A percentile compares a stretch with the other conserved stretches of the same genome.
These are phyloP conservation scores for Trematosphaeria pertusa DNA, from an alignment of 2,329 filamentous ascomycete species.

Conservation along the genomic window DNA sequence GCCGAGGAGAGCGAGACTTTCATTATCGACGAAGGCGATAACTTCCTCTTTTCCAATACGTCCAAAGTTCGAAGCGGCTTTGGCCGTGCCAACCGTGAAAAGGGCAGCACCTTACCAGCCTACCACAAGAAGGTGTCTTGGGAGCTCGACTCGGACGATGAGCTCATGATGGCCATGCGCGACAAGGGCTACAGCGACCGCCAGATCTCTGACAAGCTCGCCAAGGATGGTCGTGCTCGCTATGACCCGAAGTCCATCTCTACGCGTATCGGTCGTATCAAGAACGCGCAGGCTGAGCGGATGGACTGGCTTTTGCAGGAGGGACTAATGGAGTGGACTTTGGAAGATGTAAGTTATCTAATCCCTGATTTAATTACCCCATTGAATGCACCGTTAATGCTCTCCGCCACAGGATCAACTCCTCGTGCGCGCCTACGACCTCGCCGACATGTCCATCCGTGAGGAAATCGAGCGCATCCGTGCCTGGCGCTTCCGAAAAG, in stretches of 20 bases:
- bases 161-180: constrained; percentile 54
- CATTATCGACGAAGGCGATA: constrained; percentile 28
- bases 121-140: constrained; percentile 51
- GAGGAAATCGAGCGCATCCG: constrained; percentile 49
- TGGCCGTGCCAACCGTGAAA: constrained; percentile 25
- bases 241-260: constrained; percentile 58
- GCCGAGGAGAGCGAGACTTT: constrained; percentile 25
- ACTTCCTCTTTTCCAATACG: constrained; percentile 9
- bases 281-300: constrained; percentile 49
- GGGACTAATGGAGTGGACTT: constrained; percentile 58
- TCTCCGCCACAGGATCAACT: constrained; percentile 56
- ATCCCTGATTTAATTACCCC: background rate
- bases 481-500: constrained; percentile 54
- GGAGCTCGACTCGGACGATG: constrained; percentile 57
- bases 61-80: constrained; percentile 31
- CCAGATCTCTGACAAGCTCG: constrained; percentile 52
- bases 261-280: constrained; percentile 56
- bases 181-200: constrained; percentile 52
- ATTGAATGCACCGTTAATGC: too few relatives aligned
- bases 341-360: constrained; percentile 52
- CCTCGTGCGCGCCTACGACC: constrained; percentile 50
- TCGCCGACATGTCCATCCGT: constrained; percentile 53
- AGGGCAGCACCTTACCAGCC: constrained; percentile 48
- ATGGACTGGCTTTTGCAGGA: constrained; percentile 56
- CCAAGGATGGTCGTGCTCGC: constrained; percentile 49